phyloP scores from a whole-genome alignment of 345 rosid species.

The Eucalyptus pumila region DNA sequence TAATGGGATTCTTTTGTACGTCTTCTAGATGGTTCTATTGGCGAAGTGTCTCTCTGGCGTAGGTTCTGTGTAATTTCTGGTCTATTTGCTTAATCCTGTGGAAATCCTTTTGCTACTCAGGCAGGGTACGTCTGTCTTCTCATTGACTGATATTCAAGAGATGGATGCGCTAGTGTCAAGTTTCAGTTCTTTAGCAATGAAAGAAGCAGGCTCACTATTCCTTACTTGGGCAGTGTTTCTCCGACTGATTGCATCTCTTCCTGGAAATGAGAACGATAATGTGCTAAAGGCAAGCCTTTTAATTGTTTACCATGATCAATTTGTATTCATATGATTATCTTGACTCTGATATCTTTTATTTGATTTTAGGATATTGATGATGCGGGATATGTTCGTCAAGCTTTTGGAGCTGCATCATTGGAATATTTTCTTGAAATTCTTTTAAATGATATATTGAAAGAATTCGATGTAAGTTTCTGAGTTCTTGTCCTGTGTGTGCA shows the following conservation, averaged over 20 bases:
- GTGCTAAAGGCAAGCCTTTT: conserved; percentile 42
- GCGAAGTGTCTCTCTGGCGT: background rate
- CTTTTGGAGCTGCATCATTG: conserved; percentile 73
- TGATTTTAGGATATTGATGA: conserved; percentile 74
- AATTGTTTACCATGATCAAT: background rate
- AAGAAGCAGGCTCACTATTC: conserved; percentile 67
- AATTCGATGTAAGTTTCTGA: conserved; percentile 56
- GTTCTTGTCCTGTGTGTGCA: background rate
- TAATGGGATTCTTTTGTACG: background rate
- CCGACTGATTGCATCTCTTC: conserved; percentile 76
- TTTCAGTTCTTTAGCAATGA: conserved; percentile 44
- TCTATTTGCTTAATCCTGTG: background rate
- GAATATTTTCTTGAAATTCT: conserved; percentile 62
- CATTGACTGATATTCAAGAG: conserved; percentile 64
- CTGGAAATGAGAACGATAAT: conserved; percentile 50
- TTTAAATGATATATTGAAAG: conserved; percentile 53
- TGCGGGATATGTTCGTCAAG: conserved; percentile 74
- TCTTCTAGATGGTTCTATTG: background rate
- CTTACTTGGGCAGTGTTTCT: conserved; percentile 93
- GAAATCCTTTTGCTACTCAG: conserved; percentile 24
- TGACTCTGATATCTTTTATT: background rate
- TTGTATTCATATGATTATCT: background rate
- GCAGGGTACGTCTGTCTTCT: conserved; percentile 46
- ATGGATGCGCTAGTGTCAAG: conserved; percentile 79
- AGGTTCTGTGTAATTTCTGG: background rate